Evolutionary conservation across 2,329 filamentous ascomycete genomes (phyloP).

Genomic region (Eutypella sp.): DNA sequence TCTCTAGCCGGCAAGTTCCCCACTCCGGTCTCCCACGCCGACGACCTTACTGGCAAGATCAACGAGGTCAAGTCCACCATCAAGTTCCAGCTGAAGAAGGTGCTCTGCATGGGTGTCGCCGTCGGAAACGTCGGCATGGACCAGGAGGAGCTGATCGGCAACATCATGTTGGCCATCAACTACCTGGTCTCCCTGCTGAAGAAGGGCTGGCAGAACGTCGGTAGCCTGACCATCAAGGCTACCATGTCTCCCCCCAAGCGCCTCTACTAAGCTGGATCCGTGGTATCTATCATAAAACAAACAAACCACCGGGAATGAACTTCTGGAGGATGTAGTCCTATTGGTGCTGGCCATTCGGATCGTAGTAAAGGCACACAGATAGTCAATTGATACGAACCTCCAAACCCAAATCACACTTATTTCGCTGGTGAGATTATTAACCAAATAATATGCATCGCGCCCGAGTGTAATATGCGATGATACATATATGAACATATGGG

Average conservation of each 20-base stretch:
- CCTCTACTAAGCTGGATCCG: conserved; percentile 67
- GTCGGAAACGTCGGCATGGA: conserved; percentile 98
- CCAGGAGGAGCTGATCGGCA: conserved; percentile 90
- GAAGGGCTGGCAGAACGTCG: conserved; percentile 99
- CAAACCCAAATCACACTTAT: no score
- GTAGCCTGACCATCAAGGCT: conserved; percentile 99
- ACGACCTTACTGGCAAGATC: conserved; percentile 92
- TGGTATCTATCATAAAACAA: not conserved
- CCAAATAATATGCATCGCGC: not conserved
- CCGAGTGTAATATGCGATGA: not conserved
- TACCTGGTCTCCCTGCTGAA: conserved; percentile 99
- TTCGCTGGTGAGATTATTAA: no score
- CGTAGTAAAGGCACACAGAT: conserved; percentile 17
- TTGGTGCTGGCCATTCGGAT: conserved; percentile 13
- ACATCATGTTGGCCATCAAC: conserved; percentile 99
- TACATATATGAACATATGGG: no score
- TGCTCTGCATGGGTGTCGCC: conserved; percentile 99
- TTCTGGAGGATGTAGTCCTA: conserved; percentile 24
- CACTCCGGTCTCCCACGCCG: conserved; percentile 92
- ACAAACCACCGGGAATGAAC: not conserved
- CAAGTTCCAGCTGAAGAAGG: conserved; percentile 99
- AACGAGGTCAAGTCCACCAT: conserved; percentile 99
- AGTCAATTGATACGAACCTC: conserved; percentile 23
- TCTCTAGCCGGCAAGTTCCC: conserved; percentile 94
- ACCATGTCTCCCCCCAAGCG: conserved; percentile 98